Base-by-base conservation (phyloP, 345 rosid species). In the Microcos paniculata region DNA sequence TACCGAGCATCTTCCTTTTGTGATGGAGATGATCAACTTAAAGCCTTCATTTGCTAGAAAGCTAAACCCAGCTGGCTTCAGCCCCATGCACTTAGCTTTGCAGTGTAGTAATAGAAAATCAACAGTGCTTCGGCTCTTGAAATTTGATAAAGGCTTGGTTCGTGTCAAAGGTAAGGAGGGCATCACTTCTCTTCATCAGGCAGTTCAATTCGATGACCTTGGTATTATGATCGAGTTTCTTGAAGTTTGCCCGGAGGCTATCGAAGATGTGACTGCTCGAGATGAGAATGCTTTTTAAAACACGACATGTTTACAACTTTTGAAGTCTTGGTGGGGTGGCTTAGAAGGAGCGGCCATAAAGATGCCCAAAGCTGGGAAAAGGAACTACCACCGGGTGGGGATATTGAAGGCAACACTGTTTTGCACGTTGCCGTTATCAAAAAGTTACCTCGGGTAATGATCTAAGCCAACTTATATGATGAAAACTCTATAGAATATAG, bases 81-180 rank as follows among this genome's bases (percentile, higher is more conserved):
- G 66, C 13, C 81, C 81, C 21, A 51, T 51, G 56, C 56, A 51
- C 56, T 51, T 51, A 51, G 56, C 56, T 51, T 19, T 51, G 56
- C 56, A 51, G 6, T 16, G 19, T 7, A 6, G n/a, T n/a, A n/a
- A 19, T 1, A 6, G 4, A 18, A 19, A 0, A 3, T 1, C 66
- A 12, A 6, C n/a, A 0, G 70, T 66, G 24, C 16, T 59, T 46
- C 26, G 64, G 38, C 61, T 80, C 0, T 0, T 80, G 4, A 57
- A 67, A 4, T 12, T 14, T 18, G 71, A 80, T n/a, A 24, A 28
- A 1, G 58, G 35, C 21, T 72, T 81, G 52, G 80, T 68, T 30
- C 76, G 76, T 24, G 62, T 74, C 4, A 26, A 70, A 57, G 80
- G 80, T 46, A 74, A 78, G 42, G 74, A 77, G 6, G 81, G 78